A percentile compares a stretch with the other conserved stretches of the same genome.
phyloP scores from a whole-genome alignment of 140 eudicot species.

The Anethum foeniculum region DNA sequence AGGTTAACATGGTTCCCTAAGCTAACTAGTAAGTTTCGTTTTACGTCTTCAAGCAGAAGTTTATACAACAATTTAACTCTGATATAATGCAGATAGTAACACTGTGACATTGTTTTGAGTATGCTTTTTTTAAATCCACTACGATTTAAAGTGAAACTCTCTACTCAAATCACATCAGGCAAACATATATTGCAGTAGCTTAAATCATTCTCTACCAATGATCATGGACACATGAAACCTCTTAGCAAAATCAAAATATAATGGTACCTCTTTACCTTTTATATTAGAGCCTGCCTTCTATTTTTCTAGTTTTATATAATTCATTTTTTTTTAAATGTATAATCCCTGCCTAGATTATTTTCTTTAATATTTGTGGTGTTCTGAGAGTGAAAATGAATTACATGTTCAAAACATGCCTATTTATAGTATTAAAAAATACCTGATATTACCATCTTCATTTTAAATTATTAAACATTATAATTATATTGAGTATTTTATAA shows the following conservation, averaged over 20 bases:
- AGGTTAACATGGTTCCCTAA: neutral
- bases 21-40: neutral
- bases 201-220: neutral
- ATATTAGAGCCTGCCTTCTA: no score
- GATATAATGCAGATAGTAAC: neutral
- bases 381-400: neutral
- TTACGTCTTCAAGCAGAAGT: neutral
- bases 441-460: neutral
- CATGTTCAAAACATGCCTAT: neutral
- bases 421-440: neutral
- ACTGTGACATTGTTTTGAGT: neutral
- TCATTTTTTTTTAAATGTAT: no score
- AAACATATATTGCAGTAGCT: neutral
- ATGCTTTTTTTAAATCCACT: neutral
- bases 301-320: no score
- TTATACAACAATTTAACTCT: neutral
- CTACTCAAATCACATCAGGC: neutral
- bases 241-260: no score
- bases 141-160: neutral
- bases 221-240: no score
- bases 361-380: neutral
- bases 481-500: no score
- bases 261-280: no score
- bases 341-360: neutral
- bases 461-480: no score